A percentile compares a stretch with the other conserved stretches of the same genome.
Conservation (phyloP, 2,329 filamentous ascomycete species). For the Dendrostoma leiphaemia region DNA sequence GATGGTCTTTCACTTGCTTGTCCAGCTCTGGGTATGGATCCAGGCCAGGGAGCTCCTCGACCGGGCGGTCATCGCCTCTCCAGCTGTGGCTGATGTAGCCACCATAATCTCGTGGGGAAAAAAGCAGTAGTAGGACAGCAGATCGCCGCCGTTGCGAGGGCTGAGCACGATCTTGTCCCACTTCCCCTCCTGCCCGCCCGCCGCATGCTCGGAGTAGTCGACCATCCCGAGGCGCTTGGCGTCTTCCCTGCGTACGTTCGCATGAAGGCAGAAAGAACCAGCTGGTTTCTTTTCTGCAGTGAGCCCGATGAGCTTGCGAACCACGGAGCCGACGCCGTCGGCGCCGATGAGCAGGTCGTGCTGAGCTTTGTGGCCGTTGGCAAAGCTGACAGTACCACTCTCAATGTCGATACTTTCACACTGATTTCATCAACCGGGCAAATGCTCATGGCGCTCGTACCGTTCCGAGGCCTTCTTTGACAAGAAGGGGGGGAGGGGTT, state of each 20-base stretch:
- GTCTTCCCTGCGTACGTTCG: conserved; percentile 62
- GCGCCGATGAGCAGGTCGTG: conserved; percentile 64
- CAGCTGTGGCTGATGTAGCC: conserved; percentile 62
- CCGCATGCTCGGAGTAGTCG: conserved; percentile 59
- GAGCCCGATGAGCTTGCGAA: conserved; percentile 63
- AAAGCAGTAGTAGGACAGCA: conserved; percentile 70
- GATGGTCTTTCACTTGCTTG: conserved; percentile 51
- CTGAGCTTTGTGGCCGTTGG: conserved; percentile 44
- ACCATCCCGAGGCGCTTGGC: conserved; percentile 58
- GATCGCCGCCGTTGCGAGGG: conserved; percentile 63
- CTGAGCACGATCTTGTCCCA: conserved; percentile 71
- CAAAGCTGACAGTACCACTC: conserved; percentile 48
- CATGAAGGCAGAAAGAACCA: conserved; percentile 61
- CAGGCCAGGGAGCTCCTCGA: conserved; percentile 61
- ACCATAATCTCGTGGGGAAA: conserved; percentile 57
- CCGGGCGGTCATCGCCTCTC: conserved; percentile 49
- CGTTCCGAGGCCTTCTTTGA: not conserved
- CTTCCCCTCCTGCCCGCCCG: conserved; percentile 63
- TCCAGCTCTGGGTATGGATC: conserved; percentile 61
- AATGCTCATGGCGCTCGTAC: too few species aligned
- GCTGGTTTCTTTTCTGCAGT: conserved; percentile 57
- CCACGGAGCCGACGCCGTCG: conserved; percentile 66
- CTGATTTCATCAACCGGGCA: conserved; percentile 17
- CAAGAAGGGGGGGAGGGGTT: not conserved
- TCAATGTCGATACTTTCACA: conserved; percentile 52